Percentiles rank a stretch among this genome's conserved stretches.
phyloP scores from a whole-genome alignment of 2,329 filamentous ascomycete species.

The Verticillium nubilum region DNA sequence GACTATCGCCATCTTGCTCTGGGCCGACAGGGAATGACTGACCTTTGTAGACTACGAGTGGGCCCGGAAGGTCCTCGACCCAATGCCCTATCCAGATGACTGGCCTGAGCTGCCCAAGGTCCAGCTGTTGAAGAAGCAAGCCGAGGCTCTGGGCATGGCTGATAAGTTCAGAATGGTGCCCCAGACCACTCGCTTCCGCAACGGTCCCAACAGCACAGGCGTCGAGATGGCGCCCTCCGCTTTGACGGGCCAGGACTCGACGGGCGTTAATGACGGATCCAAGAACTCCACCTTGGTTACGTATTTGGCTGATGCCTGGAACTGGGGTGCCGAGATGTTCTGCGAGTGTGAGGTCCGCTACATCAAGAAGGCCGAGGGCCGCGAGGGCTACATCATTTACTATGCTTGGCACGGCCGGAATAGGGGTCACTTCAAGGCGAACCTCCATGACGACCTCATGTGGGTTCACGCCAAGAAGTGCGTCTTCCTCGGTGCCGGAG shows the following conservation, averaged over 20 bases:
- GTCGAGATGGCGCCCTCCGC: constrained; percentile 57
- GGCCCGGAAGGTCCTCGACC: constrained; percentile 52
- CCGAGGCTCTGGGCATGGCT: constrained; percentile 40
- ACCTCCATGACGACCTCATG: constrained; percentile 55
- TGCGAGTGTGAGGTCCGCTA: constrained; percentile 63
- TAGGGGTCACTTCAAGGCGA: constrained; percentile 47
- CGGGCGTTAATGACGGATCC: constrained; percentile 62
- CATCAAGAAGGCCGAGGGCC: constrained; percentile 43
- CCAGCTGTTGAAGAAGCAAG: constrained; percentile 51
- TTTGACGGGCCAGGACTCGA: constrained; percentile 56
- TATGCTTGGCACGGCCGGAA: constrained; percentile 60
- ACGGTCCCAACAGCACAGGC: constrained; percentile 57
- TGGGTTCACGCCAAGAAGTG: constrained; percentile 62
- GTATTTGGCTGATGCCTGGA: constrained; percentile 65
- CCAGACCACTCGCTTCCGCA: constrained; percentile 59
- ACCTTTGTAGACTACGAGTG: constrained; percentile 48
- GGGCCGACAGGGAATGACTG: background rate
- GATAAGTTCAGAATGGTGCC: constrained; percentile 50
- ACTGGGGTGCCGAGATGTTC: constrained; percentile 67
- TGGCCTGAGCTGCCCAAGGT: constrained; percentile 55
- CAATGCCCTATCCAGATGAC: constrained; percentile 49
- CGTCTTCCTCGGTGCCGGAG: constrained; percentile 61
- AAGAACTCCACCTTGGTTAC: constrained; percentile 63
- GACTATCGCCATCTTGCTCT: background rate
- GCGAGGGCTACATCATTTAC: constrained; percentile 56